Evolutionary conservation across 2,329 filamentous ascomycete genomes (phyloP), one percentile per base, ranked within the genome.

Genomic region (Pestalotiopsis sp.): DNA sequence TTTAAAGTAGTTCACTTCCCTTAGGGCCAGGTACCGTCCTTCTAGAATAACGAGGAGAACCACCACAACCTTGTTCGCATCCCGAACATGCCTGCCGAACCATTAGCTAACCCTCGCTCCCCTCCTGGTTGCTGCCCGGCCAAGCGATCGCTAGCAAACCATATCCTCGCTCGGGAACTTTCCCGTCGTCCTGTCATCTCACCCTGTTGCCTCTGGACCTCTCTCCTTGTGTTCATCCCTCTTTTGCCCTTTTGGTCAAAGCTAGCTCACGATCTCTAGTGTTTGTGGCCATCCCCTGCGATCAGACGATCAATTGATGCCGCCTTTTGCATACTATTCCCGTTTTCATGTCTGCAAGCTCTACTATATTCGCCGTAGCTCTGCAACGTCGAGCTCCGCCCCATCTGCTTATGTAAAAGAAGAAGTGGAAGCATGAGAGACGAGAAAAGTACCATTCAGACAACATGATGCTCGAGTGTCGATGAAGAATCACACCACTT

Each of bases 11-110:
- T 59, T 5, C 57, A 39, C 14, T n/a, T 41, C 27, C 27, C 17
- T 36, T 38, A 62, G 59, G 31, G 27, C 31, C 59, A 62, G 59
- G 59, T 36, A 62, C 59, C 25, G 45, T 52, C 27, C 59, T 62
- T 62, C 59, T 62, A 62, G 59, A 62, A 62, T 14, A 23, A 39
- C 12, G n/a, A 36, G n/a, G 7, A 52, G 45, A 52, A n/a, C 45
- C 45, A 52, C 31, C 31, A 52, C 45, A 52, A 52, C 45, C 45
- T 52, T 17, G 45, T 52, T 20, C 17, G 45, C 7, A n/a, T n/a
- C 9, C n/a, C 45, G 45, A 17, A 52, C 45, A 52, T 52, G 45
- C 45, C 45, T 20, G 17, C 20, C 45, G 45, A 9, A 52, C 45
- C 6, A 52, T 52, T 52, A 52, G 45, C 17, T n/a, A 20, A 4